Conservation (phyloP, 345 rosid species). For the Camelina hispida region DNA sequence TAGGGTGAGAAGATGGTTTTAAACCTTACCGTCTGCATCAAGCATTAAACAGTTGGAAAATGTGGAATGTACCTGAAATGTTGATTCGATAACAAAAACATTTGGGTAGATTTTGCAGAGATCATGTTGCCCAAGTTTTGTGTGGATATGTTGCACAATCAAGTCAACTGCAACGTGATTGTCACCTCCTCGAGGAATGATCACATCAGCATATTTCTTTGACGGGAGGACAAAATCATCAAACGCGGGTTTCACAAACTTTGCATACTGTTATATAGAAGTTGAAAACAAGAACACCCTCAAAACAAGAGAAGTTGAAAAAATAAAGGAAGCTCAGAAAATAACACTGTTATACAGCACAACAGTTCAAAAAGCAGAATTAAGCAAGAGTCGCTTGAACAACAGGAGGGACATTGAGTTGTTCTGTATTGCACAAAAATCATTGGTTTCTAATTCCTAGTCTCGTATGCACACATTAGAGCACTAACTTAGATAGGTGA, state of each 20-base stretch:
- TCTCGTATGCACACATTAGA: neutral
- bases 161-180: constrained; percentile 96
- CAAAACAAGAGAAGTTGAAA: constrained; percentile 13
- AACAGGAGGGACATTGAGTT: constrained; percentile 3
- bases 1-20: constrained; percentile 33
- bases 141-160: constrained; percentile 91
- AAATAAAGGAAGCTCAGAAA: constrained; percentile 21
- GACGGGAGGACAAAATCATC: constrained; percentile 96
- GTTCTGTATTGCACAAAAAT: constrained; percentile 7
- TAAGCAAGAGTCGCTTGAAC: neutral
- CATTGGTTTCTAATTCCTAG: neutral
- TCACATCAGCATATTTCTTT: constrained; percentile 94
- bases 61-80: constrained; percentile 77
- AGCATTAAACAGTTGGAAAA: constrained; percentile 18
- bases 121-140: constrained; percentile 96
- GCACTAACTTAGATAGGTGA: constrained; percentile 17
- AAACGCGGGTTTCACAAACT: constrained; percentile 99
- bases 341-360: neutral
- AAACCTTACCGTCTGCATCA: constrained; percentile 4
- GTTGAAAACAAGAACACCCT: constrained; percentile 15
- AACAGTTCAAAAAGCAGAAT: neutral
- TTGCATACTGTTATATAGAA: constrained; percentile 73
- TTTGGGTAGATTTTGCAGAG: constrained; percentile 92
- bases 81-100: constrained; percentile 78
- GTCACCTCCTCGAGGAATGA: constrained; percentile 95